Evolutionary conservation across 257 asterid species (phyloP).

Genomic region (Nicotiana benthamiana): DNA sequence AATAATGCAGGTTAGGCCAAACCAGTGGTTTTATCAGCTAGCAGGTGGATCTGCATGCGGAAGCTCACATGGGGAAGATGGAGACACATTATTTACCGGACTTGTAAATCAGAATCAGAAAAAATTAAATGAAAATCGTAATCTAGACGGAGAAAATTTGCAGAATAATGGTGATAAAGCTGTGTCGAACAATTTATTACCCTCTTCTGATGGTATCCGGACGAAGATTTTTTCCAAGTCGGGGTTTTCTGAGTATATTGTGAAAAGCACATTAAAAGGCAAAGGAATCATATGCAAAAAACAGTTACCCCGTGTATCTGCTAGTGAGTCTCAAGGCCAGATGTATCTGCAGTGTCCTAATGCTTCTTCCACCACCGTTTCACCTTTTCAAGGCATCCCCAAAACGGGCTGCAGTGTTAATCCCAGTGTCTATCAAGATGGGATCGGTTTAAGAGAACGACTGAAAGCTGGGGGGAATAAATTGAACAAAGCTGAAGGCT

Average conservation of each 20-base stretch:
- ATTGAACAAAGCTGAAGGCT: slow-evolving; percentile 48
- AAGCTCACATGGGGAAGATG: slow-evolving; percentile 38
- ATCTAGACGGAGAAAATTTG: slow-evolving; percentile 25
- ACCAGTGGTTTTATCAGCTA: slow-evolving; percentile 60
- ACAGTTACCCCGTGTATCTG: slow-evolving; percentile 32
- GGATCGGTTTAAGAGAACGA: slow-evolving; percentile 70
- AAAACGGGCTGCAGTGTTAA: slow-evolving; percentile 21
- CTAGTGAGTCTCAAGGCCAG: slow-evolving; percentile 21
- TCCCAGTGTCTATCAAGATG: slow-evolving; percentile 30
- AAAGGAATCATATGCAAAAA: slow-evolving; percentile 64
- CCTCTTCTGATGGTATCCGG: slow-evolving; percentile 62
- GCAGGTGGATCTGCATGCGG: slow-evolving; percentile 50
- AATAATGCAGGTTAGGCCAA: slow-evolving; percentile 37
- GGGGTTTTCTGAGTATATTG: slow-evolving; percentile 70
- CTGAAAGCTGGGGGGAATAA: slow-evolving; percentile 44
- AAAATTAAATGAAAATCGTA: slow-evolving; percentile 13
- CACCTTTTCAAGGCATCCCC: slow-evolving; percentile 32
- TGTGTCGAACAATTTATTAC: slow-evolving; percentile 25
- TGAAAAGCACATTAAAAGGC: slow-evolving; percentile 66
- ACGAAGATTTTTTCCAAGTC: slow-evolving; percentile 73
- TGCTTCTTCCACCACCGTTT: slow-evolving; percentile 21
- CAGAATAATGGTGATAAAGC: slow-evolving; percentile 31
- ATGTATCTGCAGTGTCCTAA: slow-evolving; percentile 25
- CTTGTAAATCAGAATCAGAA: slow-evolving; percentile 39
- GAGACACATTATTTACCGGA: slow-evolving; percentile 37